Base-by-base conservation (phyloP, 202 grass and related monocot genomes). In the Schoenoplectus tabernaemontani region DNA sequence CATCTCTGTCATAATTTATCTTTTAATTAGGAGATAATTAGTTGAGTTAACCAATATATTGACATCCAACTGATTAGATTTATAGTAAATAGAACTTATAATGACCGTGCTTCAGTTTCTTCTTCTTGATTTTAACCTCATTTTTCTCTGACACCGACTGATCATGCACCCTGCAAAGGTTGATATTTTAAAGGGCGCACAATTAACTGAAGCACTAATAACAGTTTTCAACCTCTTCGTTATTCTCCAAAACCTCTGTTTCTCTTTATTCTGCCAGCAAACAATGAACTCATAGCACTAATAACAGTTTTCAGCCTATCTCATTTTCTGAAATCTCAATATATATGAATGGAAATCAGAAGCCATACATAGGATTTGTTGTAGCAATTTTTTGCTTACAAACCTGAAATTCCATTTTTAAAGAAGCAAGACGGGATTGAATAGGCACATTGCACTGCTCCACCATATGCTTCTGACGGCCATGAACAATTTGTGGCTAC, bases 371-470 rank as follows among this genome's bases (percentile, higher is more conserved):
- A 92, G 58, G 24, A 54, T 53, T 91, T 95, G 61, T 87, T 87
- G 84, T 84, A 89, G 57, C 78, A 83, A 95, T 89, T 83, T 98
- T 88, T 92, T 95, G 91, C 96, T 88, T 93, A 89, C 96, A 98
- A 87, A 98, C 91, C 92, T 87, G 90, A 75, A 91, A 75, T 44
- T 98, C 91, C 96, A 98, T 98, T 66, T 82, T 87, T 59, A 95
- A 42, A 83, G 80, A 85, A 91, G 50, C 78, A 82, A 98, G 69
- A 86, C 85, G 85, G 47, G 88, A 89, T 81, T 98, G 80, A 20
- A 98, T 82, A 48, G 88, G 79, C 81, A 98, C 91, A 39, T 81
- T 91, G 81, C 89, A 98, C 77, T 95, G 96, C 83, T 98, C 84
- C 82, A 98, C 96, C 86, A 98, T 83, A 71, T 95, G 89, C 50